Evolutionary conservation across 306 rosid genomes (phyloP).

Genomic region (Vigna nakashimae): DNA sequence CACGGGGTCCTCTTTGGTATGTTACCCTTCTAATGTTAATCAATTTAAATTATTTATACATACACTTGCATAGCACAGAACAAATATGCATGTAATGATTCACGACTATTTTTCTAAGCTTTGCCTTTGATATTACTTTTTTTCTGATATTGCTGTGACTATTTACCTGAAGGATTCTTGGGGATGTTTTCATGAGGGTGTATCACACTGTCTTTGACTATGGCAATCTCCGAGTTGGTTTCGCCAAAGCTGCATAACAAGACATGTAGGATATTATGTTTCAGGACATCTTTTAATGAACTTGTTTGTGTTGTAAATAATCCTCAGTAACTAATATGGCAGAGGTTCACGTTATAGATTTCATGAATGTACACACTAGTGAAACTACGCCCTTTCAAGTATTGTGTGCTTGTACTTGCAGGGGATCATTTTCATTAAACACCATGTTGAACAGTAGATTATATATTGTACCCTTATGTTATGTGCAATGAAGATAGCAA

Average conservation of each 20-base stretch:
- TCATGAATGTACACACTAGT: not conserved
- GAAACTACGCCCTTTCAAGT: not conserved
- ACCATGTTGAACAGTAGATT: not conserved
- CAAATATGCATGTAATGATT: constrained; percentile 6
- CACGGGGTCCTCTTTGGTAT: constrained; percentile 87
- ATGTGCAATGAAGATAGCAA: not conserved
- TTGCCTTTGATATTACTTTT: not conserved
- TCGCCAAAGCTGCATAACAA: constrained; percentile 71
- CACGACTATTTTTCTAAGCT: constrained; percentile 3
- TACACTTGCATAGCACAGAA: constrained; percentile 21
- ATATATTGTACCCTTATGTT: not conserved
- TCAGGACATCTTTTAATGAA: constrained; percentile 8
- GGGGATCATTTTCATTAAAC: not conserved
- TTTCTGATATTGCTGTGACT: not conserved
- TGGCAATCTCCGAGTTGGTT: constrained; percentile 73
- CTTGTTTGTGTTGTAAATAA: constrained; percentile 50
- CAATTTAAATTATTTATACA: not conserved
- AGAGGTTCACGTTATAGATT: constrained; percentile 27
- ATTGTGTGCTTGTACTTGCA: constrained; percentile 20
- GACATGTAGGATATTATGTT: constrained; percentile 23
- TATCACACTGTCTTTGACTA: constrained; percentile 88
- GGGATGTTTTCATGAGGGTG: constrained; percentile 82
- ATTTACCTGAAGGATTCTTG: constrained; percentile 60
- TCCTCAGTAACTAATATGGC: constrained; percentile 15
- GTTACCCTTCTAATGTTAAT: constrained; percentile 6